Evolutionary conservation across 441 rosid species (phyloP), one percentile per base, ranked within the genome.

Genomic region (Sinapis alba): DNA sequence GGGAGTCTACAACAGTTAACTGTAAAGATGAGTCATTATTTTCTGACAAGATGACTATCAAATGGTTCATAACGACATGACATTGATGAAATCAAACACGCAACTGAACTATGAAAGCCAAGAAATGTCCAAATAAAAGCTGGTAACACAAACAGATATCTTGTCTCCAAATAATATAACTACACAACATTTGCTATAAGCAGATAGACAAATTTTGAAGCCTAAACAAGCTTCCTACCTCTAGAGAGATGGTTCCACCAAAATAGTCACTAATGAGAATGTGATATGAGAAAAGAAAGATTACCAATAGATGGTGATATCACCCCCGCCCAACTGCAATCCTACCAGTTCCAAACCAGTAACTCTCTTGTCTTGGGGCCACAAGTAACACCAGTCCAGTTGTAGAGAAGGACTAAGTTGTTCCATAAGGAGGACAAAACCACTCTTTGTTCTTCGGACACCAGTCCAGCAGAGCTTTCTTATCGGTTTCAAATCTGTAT

Each of bases 291-390:
- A 28, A 28, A 28, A 6, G 7, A 28, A 36, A 36, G 43, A 15
- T 59, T 59, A 59, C 63, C 63, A 59, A 59, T 27, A 3, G 13
- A 27, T 27, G 38, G 63, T 6, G 63, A 26, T 58, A 58, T 58
- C 61, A 57, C 36, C 10, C 62, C 34, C 0, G 36, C 62, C 62
- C 34, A 24, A 12, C 1, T 57, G 32, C 34, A 24, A 57, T 26
- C 32, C 62, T 57, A 34, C 9, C 19, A 57, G 18, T 7, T 57
- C 5, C 7, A 57, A 26, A 24, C 19, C 19, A 57, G 18, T 12
- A 13, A 6, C 34, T 24, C 32, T 60, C 30, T 20, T 60, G 21
- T 28, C n/a, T 16, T 60, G 21, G 21, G 21, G 13, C 41, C 64
- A 15, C 38, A n/a, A n/a, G n/a, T n/a, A n/a, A n/a, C n/a, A n/a